Evolutionary conservation across 768 basidiomycete species (phyloP), one percentile per base, ranked within the genome.

Genomic region (Leucocoprinus leucothites): DNA sequence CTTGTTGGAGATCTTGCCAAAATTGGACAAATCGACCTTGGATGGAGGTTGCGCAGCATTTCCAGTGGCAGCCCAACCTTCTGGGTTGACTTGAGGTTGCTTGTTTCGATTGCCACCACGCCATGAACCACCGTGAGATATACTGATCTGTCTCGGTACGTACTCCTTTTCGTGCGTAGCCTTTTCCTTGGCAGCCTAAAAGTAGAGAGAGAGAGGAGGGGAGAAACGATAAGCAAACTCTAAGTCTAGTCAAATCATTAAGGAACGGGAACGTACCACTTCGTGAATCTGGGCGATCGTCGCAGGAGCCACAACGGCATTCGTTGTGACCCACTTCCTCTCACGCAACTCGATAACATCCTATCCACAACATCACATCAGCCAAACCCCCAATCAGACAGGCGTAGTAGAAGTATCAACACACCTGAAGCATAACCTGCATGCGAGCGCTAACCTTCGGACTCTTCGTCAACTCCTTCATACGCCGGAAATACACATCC

Each of bases 351-450:
- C 96, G 53, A 95, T 81, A 48, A 97, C 78, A 72, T 98, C 96
- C 94, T 98, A 63, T 18, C 18, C 46, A 5, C 5, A 31, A 31
- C 35, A 45, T 26, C n/a, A n/a, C n/a, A n/a, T 51, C 34, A 56
- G 54, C 19, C 16, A 16, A 9, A 6, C 11, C 2, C n/a, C n/a
- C 18, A 14, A 4, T 16, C 38, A 19, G 16, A 41, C 34, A 14
- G 5, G 5, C 31, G 31, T 11, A n/a, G 14, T 24, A n/a, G n/a
- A n/a, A n/a, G n/a, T n/a, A n/a, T 48, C 24, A 25, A 73, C 82
- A 53, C 57, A 96, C 95, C 85, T 92, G 85, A 55, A 99, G 79
- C 94, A 98, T 97, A 73, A 90, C 98, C 53, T 87, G 85, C 82
- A 98, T 91, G 63, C 97, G 88, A n/a, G 93, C 81, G 56, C 83